Conservation (phyloP, 495 filamentous ascomycete species). For the Bacidia gigantensis region DNA sequence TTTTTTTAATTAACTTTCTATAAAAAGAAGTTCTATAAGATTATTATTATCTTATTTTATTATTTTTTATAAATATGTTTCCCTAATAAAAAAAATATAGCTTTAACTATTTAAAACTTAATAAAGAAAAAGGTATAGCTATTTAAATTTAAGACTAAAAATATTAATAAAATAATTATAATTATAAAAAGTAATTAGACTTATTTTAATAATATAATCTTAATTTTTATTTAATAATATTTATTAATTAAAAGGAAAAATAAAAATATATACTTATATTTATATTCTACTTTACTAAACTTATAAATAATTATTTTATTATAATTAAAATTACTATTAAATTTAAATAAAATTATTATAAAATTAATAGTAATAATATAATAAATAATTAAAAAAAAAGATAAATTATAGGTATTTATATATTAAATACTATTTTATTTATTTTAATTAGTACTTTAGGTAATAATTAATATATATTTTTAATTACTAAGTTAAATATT, state of each 20-base stretch:
- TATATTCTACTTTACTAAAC: not conserved
- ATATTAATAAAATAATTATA: no score
- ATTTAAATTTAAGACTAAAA: no score
- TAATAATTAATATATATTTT: not conserved
- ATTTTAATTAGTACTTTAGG: not conserved
- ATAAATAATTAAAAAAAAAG: not conserved
- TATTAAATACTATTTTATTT: not conserved
- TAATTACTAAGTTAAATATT: not conserved
- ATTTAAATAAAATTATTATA: not conserved
- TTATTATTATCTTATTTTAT: not conserved
- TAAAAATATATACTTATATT: not conserved
- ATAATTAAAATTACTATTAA: not conserved
- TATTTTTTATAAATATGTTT: not conserved
- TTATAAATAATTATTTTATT: not conserved
- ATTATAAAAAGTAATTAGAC: no score
- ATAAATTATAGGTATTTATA: not conserved
- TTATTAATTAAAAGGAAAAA: not conserved
- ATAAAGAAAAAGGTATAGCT: not conserved
- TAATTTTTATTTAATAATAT: not conserved
- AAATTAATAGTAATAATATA: conserved; percentile 3
- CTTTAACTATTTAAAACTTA: no score
- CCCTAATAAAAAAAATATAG: no score
- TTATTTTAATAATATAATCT: not conserved
- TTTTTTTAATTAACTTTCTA: not conserved
- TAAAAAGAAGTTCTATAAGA: no score